Evolutionary conservation across 495 filamentous ascomycete genomes (phyloP), one percentile per base, ranked within the genome.

Genomic region (Xylaria castorea): DNA sequence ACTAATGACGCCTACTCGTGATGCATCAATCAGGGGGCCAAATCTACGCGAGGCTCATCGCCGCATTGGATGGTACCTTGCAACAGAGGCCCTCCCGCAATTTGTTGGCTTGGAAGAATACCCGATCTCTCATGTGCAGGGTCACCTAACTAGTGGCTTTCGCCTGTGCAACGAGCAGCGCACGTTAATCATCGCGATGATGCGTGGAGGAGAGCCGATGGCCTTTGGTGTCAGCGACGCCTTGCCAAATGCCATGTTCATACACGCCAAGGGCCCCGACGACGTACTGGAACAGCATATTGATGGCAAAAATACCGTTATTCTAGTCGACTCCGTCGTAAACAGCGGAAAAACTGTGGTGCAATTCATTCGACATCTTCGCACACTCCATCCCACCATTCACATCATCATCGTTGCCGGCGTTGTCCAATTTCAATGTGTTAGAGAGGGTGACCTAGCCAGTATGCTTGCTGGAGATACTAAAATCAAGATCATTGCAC

Each of bases 191-290:
- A 83, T 92, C 16, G 79, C 89, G 0, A 78, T 92, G 32, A 91
- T 92, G 90, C 88, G 90, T 38, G 90, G 87, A 25, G 90, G 90
- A 34, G 89, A 91, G 76, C 82, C 90, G 16, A 89, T 92, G 88
- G 91, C 90, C n/a, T 80, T 84, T 7, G 90, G 90, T 7, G 83
- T 92, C 70, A 89, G 77, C 74, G 83, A 89, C 2, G 86, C 81
- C 30, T 87, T 91, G 38, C 86, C 87, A 0, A 71, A 76, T 1
- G 87, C 89, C 18, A 51, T 80, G 76, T 89, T 91, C 71, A 44
- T 89, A 1, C 89, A 92, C 74, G 90, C 88, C 4, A 81, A 78
- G 1, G 5, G 77, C 30, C 79, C 86, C 0, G 71, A 75, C 0
- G 86, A 92, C 60, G 70, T 92, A 68, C 80, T 75, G 68, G 42